phyloP scores from a whole-genome alignment of 2,329 filamentous ascomycete species.

The Trichoderma cornu-damae region DNA sequence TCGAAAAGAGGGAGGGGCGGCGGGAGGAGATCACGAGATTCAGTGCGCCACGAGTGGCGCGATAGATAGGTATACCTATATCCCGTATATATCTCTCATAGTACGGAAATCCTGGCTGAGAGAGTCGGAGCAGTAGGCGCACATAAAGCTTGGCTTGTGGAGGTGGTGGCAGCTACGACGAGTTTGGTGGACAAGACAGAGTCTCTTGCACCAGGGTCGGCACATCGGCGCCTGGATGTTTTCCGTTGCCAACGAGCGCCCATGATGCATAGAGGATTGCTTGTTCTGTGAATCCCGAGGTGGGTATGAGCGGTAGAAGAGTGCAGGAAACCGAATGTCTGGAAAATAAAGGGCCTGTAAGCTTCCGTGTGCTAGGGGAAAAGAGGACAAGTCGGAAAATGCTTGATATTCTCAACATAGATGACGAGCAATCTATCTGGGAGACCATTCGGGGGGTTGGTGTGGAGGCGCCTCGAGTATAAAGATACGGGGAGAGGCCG shows the following conservation, averaged over 20 bases:
- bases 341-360: not conserved
- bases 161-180: not conserved
- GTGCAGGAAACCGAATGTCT: not conserved
- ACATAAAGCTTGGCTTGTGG: not conserved
- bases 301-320: not conserved
- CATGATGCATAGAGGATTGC: not conserved
- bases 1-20: too few relatives aligned
- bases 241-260: not conserved
- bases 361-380: not conserved
- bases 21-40: slow-evolving; percentile 16
- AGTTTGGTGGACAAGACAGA: not conserved
- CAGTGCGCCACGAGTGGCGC: slow-evolving; percentile 1
- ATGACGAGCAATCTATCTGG: not conserved
- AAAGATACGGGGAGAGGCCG: slow-evolving; percentile 10
- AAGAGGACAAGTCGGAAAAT: not conserved
- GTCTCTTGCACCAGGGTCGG: too few relatives aligned
- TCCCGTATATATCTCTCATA: not conserved
- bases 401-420: not conserved
- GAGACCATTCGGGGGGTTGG: not conserved
- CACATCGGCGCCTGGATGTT: too few relatives aligned
- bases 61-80: not conserved
- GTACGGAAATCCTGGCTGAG: not conserved
- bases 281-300: not conserved
- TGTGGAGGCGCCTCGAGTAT: not conserved
- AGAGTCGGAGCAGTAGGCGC: not conserved